Evolutionary conservation across 768 basidiomycete species (phyloP).

Genomic region (Sporobolomyces phaffii): DNA sequence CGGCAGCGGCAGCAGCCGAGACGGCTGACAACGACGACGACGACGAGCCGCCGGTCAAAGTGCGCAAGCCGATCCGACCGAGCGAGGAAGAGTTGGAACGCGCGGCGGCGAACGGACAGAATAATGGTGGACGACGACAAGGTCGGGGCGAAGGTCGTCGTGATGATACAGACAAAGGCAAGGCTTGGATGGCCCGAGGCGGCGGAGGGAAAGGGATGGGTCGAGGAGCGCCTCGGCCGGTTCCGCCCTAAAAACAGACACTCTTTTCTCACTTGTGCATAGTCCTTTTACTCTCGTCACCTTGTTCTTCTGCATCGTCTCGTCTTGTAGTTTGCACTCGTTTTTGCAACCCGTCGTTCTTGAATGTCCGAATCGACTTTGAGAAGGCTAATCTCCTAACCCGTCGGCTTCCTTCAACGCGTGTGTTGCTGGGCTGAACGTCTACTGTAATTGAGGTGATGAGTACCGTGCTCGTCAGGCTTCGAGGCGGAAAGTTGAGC

Average conservation of each 20-base stretch:
- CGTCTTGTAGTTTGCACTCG: background rate
- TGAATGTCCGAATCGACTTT: too few species aligned
- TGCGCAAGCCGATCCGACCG: conserved; percentile 12
- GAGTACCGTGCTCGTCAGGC: too few species aligned
- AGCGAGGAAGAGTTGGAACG: conserved; percentile 13
- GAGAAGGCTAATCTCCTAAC: background rate
- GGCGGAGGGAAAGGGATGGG: background rate
- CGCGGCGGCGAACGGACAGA: background rate
- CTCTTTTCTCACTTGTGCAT: background rate
- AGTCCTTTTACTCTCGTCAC: background rate
- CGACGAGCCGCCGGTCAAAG: background rate
- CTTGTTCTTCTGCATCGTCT: background rate
- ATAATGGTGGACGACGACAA: background rate
- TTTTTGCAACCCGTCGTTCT: too few species aligned
- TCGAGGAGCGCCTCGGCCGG: background rate
- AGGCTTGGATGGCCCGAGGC: background rate
- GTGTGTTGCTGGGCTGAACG: too few species aligned
- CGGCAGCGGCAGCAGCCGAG: too few species aligned
- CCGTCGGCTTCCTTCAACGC: too few species aligned
- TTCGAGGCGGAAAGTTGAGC: too few species aligned
- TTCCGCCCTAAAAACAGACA: background rate
- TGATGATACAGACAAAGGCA: background rate
- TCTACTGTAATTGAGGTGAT: too few species aligned
- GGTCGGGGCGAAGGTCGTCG: background rate
- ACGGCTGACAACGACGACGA: background rate